Conservation (phyloP, 1,139 yeast genomes). For the Yamadazyma atmosphaerica region DNA sequence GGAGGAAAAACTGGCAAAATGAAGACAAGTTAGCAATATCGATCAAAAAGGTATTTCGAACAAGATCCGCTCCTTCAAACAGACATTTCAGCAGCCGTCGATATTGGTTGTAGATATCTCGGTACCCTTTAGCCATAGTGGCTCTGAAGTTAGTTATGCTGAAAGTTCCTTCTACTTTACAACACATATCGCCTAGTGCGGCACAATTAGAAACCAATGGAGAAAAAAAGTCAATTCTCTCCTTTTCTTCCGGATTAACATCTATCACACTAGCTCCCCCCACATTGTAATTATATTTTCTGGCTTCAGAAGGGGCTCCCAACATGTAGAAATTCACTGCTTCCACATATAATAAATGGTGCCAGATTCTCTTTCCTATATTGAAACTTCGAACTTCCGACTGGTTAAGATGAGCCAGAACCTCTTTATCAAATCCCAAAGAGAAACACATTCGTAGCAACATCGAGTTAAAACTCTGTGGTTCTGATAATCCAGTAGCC, state of each 20-base stretch:
- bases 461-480: neutral
- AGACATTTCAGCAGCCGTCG: neutral
- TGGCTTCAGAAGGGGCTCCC: neutral
- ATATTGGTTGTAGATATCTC: neutral
- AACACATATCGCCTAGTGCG: neutral
- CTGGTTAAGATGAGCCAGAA: neutral
- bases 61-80: neutral
- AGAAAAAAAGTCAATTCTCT: neutral
- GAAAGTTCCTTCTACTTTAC: neutral
- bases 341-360: neutral
- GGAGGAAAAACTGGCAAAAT: neutral
- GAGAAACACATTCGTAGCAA: neutral
- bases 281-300: neutral
- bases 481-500: constrained; percentile 2
- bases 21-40: neutral
- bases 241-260: neutral
- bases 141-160: neutral
- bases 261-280: neutral
- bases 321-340: neutral
- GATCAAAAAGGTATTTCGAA: neutral
- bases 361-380: neutral
- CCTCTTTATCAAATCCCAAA: neutral
- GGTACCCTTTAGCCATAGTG: neutral
- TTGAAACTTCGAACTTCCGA: neutral
- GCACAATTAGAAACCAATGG: neutral